phyloP scores from a whole-genome alignment of 1,284 basidiomycete genomes.

The Ustanciosporium gigantosporum region DNA sequence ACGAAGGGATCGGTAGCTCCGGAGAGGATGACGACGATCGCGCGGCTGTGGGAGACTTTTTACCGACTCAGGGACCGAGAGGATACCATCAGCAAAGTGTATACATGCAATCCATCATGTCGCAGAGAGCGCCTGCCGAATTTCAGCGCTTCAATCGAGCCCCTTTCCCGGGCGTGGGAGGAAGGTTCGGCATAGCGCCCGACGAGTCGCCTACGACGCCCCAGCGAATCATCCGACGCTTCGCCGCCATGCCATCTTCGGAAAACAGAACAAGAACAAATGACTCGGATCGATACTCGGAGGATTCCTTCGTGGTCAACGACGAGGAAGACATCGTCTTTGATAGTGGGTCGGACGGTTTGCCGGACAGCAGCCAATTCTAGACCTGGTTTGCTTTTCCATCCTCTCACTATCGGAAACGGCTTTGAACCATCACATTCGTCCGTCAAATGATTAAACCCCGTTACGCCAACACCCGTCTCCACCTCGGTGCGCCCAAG shows the following conservation, averaged over 20 bases:
- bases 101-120: slow-evolving; percentile 55
- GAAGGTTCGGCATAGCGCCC: slow-evolving; percentile 21
- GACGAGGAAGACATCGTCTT: slow-evolving; percentile 48
- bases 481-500: too few relatives aligned
- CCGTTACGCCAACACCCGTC: too few relatives aligned
- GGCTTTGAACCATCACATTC: too few relatives aligned
- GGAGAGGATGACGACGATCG: slow-evolving; percentile 70
- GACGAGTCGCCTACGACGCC: neutral
- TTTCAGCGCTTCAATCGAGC: slow-evolving; percentile 17
- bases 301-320: slow-evolving; percentile 52
- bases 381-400: too few relatives aligned
- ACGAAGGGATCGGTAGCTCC: slow-evolving; percentile 63
- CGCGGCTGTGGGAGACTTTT: slow-evolving; percentile 67
- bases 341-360: slow-evolving; percentile 16
- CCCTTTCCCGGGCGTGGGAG: slow-evolving; percentile 44
- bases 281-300: slow-evolving; percentile 43
- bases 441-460: too few relatives aligned
- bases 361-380: slow-evolving; percentile 26
- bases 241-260: slow-evolving; percentile 13
- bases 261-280: slow-evolving; percentile 15
- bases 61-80: slow-evolving; percentile 72
- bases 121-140: slow-evolving; percentile 39
- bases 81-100: slow-evolving; percentile 64
- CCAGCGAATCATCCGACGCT: slow-evolving; percentile 3
- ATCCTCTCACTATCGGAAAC: too few relatives aligned